phyloP scores from a whole-genome alignment of 1,284 basidiomycete genomes.

The Leccinum brunneo-olivaceum region DNA sequence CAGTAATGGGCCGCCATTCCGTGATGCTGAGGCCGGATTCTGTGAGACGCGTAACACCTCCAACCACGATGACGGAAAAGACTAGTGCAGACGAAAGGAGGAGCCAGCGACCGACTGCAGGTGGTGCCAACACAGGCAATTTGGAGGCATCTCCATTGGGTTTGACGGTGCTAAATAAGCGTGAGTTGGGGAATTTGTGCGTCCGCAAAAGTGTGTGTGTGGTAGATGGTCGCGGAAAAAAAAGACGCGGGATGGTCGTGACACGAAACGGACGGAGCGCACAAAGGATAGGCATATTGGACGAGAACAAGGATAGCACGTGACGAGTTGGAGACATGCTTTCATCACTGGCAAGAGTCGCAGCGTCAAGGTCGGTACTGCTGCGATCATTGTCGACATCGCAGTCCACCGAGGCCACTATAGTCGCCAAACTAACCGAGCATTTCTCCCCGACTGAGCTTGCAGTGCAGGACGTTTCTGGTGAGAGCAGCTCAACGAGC shows the following conservation, averaged over 20 bases:
- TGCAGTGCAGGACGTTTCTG: conserved; percentile 85
- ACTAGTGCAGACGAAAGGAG: conserved; percentile 80
- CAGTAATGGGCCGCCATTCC: conserved; percentile 95
- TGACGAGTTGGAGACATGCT: conserved; percentile 18
- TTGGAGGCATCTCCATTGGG: conserved; percentile 24
- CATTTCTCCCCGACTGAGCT: conserved; percentile 73
- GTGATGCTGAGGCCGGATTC: conserved; percentile 97
- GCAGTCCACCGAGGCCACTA: conserved; percentile 35
- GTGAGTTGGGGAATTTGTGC: conserved; percentile 25
- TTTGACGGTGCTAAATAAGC: conserved; percentile 33
- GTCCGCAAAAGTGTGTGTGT: conserved; percentile 5
- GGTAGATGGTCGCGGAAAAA: conserved; percentile 1
- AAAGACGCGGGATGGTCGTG: conserved; percentile 3
- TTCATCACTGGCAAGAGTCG: conserved; percentile 21
- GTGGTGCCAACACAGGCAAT: conserved; percentile 61
- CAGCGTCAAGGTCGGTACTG: conserved; percentile 14
- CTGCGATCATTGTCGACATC: conserved; percentile 22
- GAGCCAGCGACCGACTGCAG: conserved; percentile 78
- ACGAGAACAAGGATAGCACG: conserved; percentile 8
- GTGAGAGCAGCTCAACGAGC: conserved; percentile 36
- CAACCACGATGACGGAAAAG: conserved; percentile 90
- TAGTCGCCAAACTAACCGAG: conserved; percentile 67
- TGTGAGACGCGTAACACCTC: conserved; percentile 93
- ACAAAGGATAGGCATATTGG: conserved; percentile 21
- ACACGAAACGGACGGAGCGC: background rate